A percentile compares a stretch with the other conserved stretches of the same genome.
These are phyloP conservation scores for Rhizophagus clarus DNA, from an alignment of 192 early-diverging fungal species.

Conservation along the genomic window DNA sequence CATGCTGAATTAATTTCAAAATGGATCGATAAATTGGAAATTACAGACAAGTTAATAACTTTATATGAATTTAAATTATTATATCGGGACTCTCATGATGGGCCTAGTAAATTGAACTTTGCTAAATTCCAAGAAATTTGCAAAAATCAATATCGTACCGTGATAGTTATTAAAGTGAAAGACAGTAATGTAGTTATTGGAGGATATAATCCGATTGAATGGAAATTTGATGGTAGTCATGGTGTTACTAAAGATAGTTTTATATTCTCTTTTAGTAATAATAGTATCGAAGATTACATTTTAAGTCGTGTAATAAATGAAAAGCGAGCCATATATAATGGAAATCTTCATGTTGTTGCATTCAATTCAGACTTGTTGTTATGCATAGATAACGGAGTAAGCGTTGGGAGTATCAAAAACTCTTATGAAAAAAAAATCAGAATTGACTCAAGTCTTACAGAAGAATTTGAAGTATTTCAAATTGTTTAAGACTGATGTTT, in stretches of 20 bases:
- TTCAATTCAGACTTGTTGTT: no score
- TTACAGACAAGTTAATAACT: no score
- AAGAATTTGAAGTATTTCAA: no score
- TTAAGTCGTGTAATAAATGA: background rate
- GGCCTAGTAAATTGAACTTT: no score
- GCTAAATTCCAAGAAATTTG: background rate
- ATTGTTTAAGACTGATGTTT: no score
- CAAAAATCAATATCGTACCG: background rate
- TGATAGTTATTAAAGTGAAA: constrained; percentile 1
- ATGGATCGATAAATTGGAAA: no score
- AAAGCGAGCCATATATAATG: background rate
- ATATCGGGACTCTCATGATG: background rate
- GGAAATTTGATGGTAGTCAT: background rate
- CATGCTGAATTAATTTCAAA: no score
- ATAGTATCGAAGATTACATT: background rate
- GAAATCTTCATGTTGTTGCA: no score
- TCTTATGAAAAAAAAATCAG: no score
- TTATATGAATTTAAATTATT: constrained; percentile 16
- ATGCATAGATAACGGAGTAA: no score
- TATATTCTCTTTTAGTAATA: background rate
- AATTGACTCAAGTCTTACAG: no score
- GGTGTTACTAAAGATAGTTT: background rate
- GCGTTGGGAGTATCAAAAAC: no score
- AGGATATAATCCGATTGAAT: constrained; percentile 19
- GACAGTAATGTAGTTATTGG: background rate